Percentiles rank a stretch among this genome's conserved stretches.
Conservation (phyloP, 140 eudicot species). For the Cichorium intybus region DNA sequence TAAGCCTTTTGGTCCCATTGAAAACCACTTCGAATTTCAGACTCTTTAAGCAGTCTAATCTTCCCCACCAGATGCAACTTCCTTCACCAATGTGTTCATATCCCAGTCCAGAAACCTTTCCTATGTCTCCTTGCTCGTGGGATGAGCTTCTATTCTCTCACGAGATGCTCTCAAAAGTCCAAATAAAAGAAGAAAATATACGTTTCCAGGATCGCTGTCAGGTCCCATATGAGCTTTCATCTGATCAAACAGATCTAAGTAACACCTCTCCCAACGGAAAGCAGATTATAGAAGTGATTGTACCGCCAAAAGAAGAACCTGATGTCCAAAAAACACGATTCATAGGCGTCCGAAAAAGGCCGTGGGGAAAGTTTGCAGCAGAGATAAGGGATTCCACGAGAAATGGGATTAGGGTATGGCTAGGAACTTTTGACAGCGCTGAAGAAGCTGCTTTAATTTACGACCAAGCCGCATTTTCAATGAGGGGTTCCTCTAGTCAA, state of each 20-base stretch:
- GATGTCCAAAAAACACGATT: conserved; percentile 25
- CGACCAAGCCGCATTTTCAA: conserved; percentile 54
- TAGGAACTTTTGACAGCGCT: conserved; percentile 49
- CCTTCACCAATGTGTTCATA: conserved; percentile 26
- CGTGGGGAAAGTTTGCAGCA: conserved; percentile 63
- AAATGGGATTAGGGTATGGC: conserved; percentile 61
- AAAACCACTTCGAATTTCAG: conserved; percentile 18
- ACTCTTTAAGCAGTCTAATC: conserved; percentile 5
- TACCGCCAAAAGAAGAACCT: conserved; percentile 3
- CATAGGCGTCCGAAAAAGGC: conserved; percentile 52
- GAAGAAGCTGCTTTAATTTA: conserved; percentile 56
- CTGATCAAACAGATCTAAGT: conserved; percentile 17
- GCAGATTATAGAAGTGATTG: not conserved
- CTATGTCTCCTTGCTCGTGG: conserved; percentile 30
- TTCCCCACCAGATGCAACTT: conserved; percentile 12
- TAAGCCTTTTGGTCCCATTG: conserved; percentile 18
- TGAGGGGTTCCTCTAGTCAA: conserved; percentile 40
- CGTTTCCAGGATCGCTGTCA: not conserved
- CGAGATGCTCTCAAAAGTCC: conserved; percentile 11
- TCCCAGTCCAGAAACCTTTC: conserved; percentile 12
- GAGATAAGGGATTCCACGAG: conserved; percentile 61
- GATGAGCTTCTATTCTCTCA: conserved; percentile 34
- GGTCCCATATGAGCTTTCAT: conserved; percentile 6
- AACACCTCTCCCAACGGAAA: not conserved
- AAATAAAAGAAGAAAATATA: conserved; percentile 14